Conservation (phyloP, 805 yeast genomes). For the Cyberlindnera xylosilytica region DNA sequence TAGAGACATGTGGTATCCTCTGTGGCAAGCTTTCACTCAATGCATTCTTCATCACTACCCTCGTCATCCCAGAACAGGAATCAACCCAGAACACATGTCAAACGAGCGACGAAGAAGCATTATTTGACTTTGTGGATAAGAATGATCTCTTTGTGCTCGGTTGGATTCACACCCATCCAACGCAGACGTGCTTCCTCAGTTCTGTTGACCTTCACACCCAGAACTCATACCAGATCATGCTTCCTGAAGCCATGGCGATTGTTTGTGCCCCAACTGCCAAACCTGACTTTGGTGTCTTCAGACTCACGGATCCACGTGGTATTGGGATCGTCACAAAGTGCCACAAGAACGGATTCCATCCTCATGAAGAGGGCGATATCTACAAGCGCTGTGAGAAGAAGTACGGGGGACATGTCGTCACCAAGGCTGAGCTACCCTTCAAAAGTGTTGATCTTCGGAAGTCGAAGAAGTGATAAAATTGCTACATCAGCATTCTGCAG, state of each 20-base stretch:
- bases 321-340: conserved; percentile 53
- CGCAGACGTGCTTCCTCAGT: conserved; percentile 66
- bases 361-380: conserved; percentile 49
- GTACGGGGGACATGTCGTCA: conserved; percentile 47
- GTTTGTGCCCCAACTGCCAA: conserved; percentile 55
- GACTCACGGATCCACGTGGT: conserved; percentile 67
- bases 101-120: conserved; percentile 55
- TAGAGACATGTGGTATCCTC: conserved; percentile 67
- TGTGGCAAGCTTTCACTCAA: conserved; percentile 60
- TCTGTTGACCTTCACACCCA: conserved; percentile 69
- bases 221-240: conserved; percentile 64
- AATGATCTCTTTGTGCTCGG: conserved; percentile 62
- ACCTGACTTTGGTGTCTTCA: conserved; percentile 48
- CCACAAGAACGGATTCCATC: conserved; percentile 52
- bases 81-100: conserved; percentile 61
- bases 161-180: conserved; percentile 76
- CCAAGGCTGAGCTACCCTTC: conserved; percentile 45
- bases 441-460: conserved; percentile 46
- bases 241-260: conserved; percentile 65
- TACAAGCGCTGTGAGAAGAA: conserved; percentile 45
- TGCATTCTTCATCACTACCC: conserved; percentile 60
- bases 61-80: conserved; percentile 61
- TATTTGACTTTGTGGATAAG: conserved; percentile 53
- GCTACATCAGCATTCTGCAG: neutral
- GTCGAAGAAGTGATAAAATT: neutral